A percentile compares a stretch with the other conserved stretches of the same genome.
These are phyloP conservation scores for Pneumocystis sp. DNA, from an alignment of 1,139 yeast species.

Conservation along the genomic window DNA sequence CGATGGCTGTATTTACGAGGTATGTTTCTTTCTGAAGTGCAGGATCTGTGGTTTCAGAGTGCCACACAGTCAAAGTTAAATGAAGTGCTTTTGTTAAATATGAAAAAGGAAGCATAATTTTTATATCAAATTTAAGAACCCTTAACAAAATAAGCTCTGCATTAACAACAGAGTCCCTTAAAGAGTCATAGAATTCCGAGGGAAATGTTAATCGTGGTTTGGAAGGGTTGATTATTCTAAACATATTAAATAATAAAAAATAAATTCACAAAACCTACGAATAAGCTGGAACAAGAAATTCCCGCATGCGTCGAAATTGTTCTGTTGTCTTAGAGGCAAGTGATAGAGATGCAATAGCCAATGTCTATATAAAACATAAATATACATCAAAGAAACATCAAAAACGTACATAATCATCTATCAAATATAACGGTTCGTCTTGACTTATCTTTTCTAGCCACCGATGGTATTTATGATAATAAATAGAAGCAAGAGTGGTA, in stretches of 20 bases:
- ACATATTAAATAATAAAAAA: neutral
- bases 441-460: neutral
- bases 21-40: neutral
- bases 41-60: neutral
- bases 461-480: slow-evolving; percentile 2
- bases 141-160: slow-evolving; percentile 14
- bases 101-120: slow-evolving; percentile 8
- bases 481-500: slow-evolving; percentile 7
- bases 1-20: neutral
- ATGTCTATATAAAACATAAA: slow-evolving; percentile 3
- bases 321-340: slow-evolving; percentile 15
- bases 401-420: neutral
- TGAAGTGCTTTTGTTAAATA: slow-evolving; percentile 3
- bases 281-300: slow-evolving; percentile 15
- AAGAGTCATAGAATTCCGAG: slow-evolving; percentile 13
- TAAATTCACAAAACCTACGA: slow-evolving; percentile 1
- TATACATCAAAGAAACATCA: neutral
- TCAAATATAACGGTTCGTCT: neutral
- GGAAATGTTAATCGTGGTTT: slow-evolving; percentile 11
- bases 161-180: slow-evolving; percentile 14
- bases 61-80: neutral
- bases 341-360: slow-evolving; percentile 11
- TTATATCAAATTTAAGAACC: slow-evolving; percentile 9
- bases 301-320: slow-evolving; percentile 14
- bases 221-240: slow-evolving; percentile 11